Conservation (phyloP, 108 stramenopile genomes). For the Cyclotella baltica region DNA sequence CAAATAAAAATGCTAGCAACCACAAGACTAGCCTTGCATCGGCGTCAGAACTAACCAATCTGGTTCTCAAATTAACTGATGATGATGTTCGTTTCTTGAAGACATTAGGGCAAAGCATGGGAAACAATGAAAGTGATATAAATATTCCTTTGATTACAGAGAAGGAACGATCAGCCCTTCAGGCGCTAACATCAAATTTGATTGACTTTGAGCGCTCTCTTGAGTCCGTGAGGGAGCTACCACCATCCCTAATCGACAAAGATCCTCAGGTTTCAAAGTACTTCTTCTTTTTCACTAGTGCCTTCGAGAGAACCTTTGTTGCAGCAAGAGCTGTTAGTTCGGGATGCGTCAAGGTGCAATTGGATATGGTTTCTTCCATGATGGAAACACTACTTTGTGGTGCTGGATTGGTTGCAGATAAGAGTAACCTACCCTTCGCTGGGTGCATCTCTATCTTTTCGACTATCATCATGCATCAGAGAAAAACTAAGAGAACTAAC, state of each 20-base stretch:
- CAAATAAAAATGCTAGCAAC: neutral
- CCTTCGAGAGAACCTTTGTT: neutral
- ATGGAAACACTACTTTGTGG: neutral
- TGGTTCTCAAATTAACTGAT: neutral
- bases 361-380: neutral
- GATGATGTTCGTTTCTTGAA: neutral
- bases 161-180: neutral
- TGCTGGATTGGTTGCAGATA: neutral
- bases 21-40: neutral
- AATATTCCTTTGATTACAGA: neutral
- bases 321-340: neutral
- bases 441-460: neutral
- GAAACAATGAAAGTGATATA: no score
- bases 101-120: neutral
- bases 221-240: conserved; percentile 4
- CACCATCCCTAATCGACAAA: neutral
- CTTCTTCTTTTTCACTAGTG: conserved; percentile 1
- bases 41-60: neutral
- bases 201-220: neutral
- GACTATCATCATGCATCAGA: neutral
- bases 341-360: neutral
- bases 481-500: neutral
- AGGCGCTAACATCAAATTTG: neutral
- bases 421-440: neutral
- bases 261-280: neutral